Conservation (phyloP, 2,329 filamentous ascomycete species). For the Ceratocystis alfenasii region DNA sequence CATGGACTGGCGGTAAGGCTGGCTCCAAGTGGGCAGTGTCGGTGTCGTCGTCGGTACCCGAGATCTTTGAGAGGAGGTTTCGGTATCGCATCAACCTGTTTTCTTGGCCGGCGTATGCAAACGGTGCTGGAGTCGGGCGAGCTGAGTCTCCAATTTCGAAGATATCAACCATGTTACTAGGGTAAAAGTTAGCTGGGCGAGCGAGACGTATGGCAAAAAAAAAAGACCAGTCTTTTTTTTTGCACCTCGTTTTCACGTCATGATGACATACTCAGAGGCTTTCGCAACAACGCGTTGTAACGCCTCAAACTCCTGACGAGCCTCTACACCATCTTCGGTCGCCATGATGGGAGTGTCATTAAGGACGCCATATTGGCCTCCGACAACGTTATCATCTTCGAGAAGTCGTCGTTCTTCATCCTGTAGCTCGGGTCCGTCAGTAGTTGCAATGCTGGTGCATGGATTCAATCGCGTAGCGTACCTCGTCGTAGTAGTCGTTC, state of each 20-base stretch:
- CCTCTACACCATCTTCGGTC: constrained; percentile 49
- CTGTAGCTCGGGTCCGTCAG: constrained; percentile 28
- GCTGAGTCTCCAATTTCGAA: constrained; percentile 46
- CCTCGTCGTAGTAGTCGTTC: constrained; percentile 17
- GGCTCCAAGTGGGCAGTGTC: constrained; percentile 40
- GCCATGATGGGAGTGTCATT: constrained; percentile 42
- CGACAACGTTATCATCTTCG: constrained; percentile 47
- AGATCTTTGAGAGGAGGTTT: constrained; percentile 48
- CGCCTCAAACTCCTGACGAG: constrained; percentile 52
- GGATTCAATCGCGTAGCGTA: not conserved
- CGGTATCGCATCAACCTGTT: constrained; percentile 47
- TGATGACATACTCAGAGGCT: constrained; percentile 46
- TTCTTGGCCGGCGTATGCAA: constrained; percentile 43
- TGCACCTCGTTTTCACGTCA: not conserved
- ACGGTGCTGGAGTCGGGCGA: constrained; percentile 31
- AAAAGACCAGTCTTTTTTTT: constrained; percentile 8
- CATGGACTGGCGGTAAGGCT: constrained; percentile 29
- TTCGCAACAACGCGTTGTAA: constrained; percentile 51
- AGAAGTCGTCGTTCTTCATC: constrained; percentile 47
- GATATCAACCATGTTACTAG: constrained; percentile 54
- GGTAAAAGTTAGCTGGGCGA: constrained; percentile 20
- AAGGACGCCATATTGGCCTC: constrained; percentile 52
- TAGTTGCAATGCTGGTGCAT: not conserved
- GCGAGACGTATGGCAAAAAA: not conserved
- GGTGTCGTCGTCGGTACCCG: constrained; percentile 33